Base-by-base conservation (phyloP, 768 basidiomycete genomes). In the Suillus bovinus region DNA sequence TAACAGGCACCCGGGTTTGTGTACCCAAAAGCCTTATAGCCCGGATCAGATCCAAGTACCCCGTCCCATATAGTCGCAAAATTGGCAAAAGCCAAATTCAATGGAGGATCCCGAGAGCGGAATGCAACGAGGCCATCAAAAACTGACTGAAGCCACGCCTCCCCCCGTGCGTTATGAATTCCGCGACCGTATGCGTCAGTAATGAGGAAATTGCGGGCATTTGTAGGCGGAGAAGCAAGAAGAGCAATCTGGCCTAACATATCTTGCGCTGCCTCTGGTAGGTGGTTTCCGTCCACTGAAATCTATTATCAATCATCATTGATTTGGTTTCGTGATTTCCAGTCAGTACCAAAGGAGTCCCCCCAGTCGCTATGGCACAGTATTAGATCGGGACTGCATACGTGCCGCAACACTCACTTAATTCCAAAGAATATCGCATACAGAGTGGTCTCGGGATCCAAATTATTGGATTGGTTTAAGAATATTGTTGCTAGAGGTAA, bases 361-460 rank as follows among this genome's bases (percentile, higher is more conserved):
- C 72, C 67, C 70, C 77, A 81, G 61, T 83, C 81, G 60, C 82
- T 83, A 62, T 34, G 22, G 31, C 31, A 36, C 5, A 11, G 31
- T 3, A 55, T 69, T 42, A 68, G 63, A 59, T 38, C 1, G 33
- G 8, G 6, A 10, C 5, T 47, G n/a, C n/a, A 47, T 8, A 34
- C 4, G 5, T 36, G 24, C 49, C 31, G n/a, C 13, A 20, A 16
- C 20, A 65, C 80, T 59, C 60, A 82, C 82, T 83, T 85, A 60
- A 84, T 85, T 11, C 84, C 84, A 62, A 85, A 84, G 68, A 85
- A 85, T 10, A 82, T 67, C 2, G 77, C 77, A 59, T 83, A 85
- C 8, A 85, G 70, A 4, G 84, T 84, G 2, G 80, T 81, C 1
- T 72, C 69, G 0, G 83, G 78, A 63, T 84, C 74, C 7, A 85